A percentile compares a stretch with the other conserved stretches of the same genome.
phyloP scores from a whole-genome alignment of 192 early-diverging fungal genomes.

The Polychytrium aggregatum region DNA sequence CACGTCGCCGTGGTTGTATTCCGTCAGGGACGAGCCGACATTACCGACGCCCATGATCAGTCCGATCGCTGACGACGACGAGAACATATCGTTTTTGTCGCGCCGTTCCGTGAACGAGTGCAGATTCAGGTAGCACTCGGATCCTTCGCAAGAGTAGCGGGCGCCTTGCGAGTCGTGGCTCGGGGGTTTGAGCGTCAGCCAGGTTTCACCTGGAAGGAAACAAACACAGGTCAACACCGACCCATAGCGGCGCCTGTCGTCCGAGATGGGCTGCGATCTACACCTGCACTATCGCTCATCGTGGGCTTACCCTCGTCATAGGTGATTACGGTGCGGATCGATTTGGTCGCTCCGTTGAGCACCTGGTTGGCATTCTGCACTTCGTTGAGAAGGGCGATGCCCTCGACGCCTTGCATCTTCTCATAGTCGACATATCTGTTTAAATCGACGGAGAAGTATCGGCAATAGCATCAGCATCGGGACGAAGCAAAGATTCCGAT shows the following conservation, averaged over 20 bases:
- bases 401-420: conserved; percentile 75
- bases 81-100: conserved; percentile 51
- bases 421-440: conserved; percentile 75
- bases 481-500: too few relatives aligned
- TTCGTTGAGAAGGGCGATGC: conserved; percentile 75
- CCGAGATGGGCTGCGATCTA: too few relatives aligned
- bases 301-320: conserved; percentile 73
- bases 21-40: conserved; percentile 53
- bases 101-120: conserved; percentile 72
- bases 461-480: too few relatives aligned
- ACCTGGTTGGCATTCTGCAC: conserved; percentile 65
- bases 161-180: not conserved
- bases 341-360: conserved; percentile 44
- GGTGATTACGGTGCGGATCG: conserved; percentile 64
- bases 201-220: not conserved
- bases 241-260: too few relatives aligned
- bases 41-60: conserved; percentile 86
- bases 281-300: too few relatives aligned
- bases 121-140: conserved; percentile 62
- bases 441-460: not conserved
- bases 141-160: conserved; percentile 11
- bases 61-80: conserved; percentile 60
- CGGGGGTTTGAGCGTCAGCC: conserved; percentile 4
- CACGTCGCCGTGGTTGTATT: conserved; percentile 53
- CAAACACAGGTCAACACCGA: conserved; percentile 13